These are phyloP conservation scores for Zygosaccharomyces kombuchaensis DNA, from an alignment of 805 yeast species.

Conservation along the genomic window DNA sequence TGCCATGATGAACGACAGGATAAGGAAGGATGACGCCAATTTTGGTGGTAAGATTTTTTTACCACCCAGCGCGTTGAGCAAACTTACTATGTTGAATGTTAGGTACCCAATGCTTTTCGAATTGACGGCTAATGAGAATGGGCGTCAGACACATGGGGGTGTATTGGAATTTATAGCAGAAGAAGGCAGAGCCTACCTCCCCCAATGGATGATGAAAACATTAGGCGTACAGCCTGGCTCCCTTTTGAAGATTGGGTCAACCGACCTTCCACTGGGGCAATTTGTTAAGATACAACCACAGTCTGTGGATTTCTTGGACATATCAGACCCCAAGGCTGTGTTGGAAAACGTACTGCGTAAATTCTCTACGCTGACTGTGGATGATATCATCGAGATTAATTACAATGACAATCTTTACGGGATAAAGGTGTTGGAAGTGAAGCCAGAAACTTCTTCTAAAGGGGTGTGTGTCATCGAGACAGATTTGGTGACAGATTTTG, in stretches of 20 bases:
- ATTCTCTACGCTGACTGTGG: constrained; percentile 80
- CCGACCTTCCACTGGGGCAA: constrained; percentile 78
- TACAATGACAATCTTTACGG: constrained; percentile 77
- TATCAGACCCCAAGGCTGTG: constrained; percentile 94
- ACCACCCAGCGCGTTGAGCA: constrained; percentile 89
- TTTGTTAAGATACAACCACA: constrained; percentile 96
- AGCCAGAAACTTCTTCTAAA: constrained; percentile 60
- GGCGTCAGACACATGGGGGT: constrained; percentile 75
- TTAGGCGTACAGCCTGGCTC: constrained; percentile 71
- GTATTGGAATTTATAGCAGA: constrained; percentile 95
- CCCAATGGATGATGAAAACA: constrained; percentile 94
- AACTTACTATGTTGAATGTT: constrained; percentile 83
- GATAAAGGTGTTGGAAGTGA: constrained; percentile 80
- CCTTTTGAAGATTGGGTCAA: constrained; percentile 66
- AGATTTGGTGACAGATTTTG: constrained; percentile 94
- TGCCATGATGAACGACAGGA: constrained; percentile 77
- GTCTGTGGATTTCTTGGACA: constrained; percentile 85
- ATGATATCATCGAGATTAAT: constrained; percentile 77
- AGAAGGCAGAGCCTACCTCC: constrained; percentile 91
- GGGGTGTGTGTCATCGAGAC: constrained; percentile 96
- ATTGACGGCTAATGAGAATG: constrained; percentile 60
- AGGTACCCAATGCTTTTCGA: constrained; percentile 95
- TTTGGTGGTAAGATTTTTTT: constrained; percentile 93
- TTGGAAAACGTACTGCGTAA: constrained; percentile 86
- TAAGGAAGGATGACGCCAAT: constrained; percentile 71